Base-by-base conservation (phyloP, 2,329 filamentous ascomycete species). In the Dactylella cylindrospora region DNA sequence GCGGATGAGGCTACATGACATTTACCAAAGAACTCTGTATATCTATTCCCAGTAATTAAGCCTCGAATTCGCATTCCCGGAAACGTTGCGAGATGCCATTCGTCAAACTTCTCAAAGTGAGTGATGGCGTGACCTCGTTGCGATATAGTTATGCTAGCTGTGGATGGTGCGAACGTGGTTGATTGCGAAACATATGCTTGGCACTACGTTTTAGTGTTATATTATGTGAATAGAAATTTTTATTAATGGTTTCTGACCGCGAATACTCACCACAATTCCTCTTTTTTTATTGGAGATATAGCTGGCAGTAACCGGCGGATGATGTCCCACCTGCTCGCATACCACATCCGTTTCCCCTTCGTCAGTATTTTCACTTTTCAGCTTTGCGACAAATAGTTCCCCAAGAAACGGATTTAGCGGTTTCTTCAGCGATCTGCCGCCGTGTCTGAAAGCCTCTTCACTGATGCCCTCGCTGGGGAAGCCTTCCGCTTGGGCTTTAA, bases 371-470 rank as follows among this genome's bases (percentile, higher is more conserved):
- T 40, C 12, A 31, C 2, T 15, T 13, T 23, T 38, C 1, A 26
- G 23, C 9, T 15, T 38, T 4, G 50, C 40, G 8, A 53, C 15
- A n/a, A 53, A 53, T 6, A 39, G 3, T 36, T 53, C 50, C 2
- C 50, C 50, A 23, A 53, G 50, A 19, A 45, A 45, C 1, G 50
- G n/a, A 12, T 53, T 53, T 17, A 53, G 13, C 9, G 50, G 50
- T n/a, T 53, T 53, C 17, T 53, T 53, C 3, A 53, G 39, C 9
- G 36, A 25, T n/a, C n/a, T n/a, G n/a, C n/a, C n/a, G n/a, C n/a
- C n/a, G n/a, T n/a, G n/a, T n/a, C n/a, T n/a, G n/a, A n/a, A n/a
- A n/a, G n/a, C n/a, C 15, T 22, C 22, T 8, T 28, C 26, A 2
- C 10, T 12, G n/a, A n/a, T n/a, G n/a, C n/a, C n/a, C n/a, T n/a